These are phyloP conservation scores for Diaporthe nobilis DNA, from an alignment of 2,329 filamentous ascomycete genomes.

Conservation along the genomic window DNA sequence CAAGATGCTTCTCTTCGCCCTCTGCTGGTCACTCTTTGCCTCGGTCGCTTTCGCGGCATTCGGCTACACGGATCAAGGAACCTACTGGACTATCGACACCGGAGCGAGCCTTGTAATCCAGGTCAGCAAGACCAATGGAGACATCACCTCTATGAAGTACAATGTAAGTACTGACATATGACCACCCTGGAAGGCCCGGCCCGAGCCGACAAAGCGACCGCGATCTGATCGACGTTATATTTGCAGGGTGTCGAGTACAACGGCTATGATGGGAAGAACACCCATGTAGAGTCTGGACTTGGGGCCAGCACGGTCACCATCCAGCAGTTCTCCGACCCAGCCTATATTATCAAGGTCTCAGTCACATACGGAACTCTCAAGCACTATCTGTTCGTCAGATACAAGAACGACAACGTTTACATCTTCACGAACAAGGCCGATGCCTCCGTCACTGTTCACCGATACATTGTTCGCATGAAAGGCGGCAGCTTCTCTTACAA, in stretches of 20 bases:
- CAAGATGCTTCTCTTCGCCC: constrained; percentile 48
- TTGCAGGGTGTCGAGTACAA: constrained; percentile 50
- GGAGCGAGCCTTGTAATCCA: constrained; percentile 52
- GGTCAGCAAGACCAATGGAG: constrained; percentile 53
- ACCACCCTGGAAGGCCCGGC: too few species aligned
- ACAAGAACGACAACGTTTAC: constrained; percentile 56
- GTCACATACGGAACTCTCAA: constrained; percentile 52
- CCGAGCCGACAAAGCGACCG: background rate
- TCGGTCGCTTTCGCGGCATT: constrained; percentile 53
- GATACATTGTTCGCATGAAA: constrained; percentile 55
- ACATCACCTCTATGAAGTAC: constrained; percentile 53
- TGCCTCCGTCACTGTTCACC: constrained; percentile 54
- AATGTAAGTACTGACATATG: constrained; percentile 31
- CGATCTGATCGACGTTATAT: background rate
- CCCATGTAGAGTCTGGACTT: constrained; percentile 51
- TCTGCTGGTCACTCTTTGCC: constrained; percentile 47
- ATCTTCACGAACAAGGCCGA: constrained; percentile 60
- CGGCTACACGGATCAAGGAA: constrained; percentile 56
- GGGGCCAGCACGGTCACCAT: constrained; percentile 51
- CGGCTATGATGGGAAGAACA: constrained; percentile 50
- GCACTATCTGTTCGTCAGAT: constrained; percentile 53
- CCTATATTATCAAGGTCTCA: constrained; percentile 53
- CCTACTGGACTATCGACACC: constrained; percentile 55
- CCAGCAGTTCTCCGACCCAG: constrained; percentile 41
- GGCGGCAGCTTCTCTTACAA: constrained; percentile 49